phyloP scores from a whole-genome alignment of 2,329 filamentous ascomycete genomes.

The Zymoseptoria passerinii region DNA sequence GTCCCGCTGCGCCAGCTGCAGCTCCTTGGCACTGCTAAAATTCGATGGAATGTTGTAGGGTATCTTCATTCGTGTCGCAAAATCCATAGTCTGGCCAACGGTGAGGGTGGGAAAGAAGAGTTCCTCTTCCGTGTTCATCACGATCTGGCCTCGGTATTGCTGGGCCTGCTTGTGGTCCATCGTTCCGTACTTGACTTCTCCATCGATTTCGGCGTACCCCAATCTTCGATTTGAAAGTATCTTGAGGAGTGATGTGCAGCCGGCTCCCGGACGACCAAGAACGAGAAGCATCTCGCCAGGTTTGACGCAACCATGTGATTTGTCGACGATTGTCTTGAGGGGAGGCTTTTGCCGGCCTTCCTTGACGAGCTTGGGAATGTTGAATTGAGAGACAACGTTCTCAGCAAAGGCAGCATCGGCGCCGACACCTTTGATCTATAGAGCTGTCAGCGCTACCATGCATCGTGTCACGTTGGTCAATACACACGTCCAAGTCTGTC shows the following conservation, averaged over 20 bases:
- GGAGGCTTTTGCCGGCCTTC: conserved; percentile 42
- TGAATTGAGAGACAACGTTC: conserved; percentile 49
- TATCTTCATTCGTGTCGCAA: conserved; percentile 45
- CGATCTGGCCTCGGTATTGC: conserved; percentile 36
- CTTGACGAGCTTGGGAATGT: conserved; percentile 37
- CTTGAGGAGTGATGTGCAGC: conserved; percentile 63
- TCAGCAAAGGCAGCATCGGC: conserved; percentile 55
- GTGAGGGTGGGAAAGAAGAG: conserved; percentile 49
- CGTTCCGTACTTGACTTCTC: conserved; percentile 50
- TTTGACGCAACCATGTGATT: conserved; percentile 54
- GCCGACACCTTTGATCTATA: conserved; percentile 47
- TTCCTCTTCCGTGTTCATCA: conserved; percentile 40
- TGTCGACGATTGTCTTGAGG: conserved; percentile 55
- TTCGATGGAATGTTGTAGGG: conserved; percentile 34
- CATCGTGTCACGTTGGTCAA: too few species aligned
- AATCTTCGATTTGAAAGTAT: conserved; percentile 54
- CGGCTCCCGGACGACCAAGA: conserved; percentile 21
- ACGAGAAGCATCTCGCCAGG: conserved; percentile 40
- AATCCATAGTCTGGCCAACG: conserved; percentile 47
- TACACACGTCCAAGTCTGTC: conserved; percentile 48
- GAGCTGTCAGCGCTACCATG: not conserved
- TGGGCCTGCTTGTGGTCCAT: conserved; percentile 35
- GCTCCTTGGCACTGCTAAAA: conserved; percentile 34
- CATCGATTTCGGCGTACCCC: conserved; percentile 37
- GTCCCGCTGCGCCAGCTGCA: conserved; percentile 40